Evolutionary conservation across 176 grass and related monocot genomes (phyloP).

Genomic region (Carex kokanica): DNA sequence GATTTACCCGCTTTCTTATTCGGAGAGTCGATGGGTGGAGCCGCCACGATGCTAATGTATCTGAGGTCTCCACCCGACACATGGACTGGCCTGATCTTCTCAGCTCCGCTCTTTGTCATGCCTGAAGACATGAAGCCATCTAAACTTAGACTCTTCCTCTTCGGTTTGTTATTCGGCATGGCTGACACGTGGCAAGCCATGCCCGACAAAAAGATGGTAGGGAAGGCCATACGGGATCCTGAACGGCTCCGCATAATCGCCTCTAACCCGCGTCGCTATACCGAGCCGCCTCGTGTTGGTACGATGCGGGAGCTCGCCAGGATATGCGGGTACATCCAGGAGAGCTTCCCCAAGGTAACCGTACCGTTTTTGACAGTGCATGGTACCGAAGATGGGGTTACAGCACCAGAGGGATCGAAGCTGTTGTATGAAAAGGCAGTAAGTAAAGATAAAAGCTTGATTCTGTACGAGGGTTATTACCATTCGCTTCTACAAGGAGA

Average conservation of each 20-base stretch:
- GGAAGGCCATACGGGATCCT: slow-evolving; percentile 35
- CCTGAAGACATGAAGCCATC: slow-evolving; percentile 66
- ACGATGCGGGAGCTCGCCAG: slow-evolving; percentile 57
- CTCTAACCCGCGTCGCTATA: slow-evolving; percentile 41
- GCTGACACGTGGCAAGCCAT: slow-evolving; percentile 69
- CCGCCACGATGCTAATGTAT: slow-evolving; percentile 56
- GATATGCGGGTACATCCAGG: slow-evolving; percentile 39
- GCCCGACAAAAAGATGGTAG: slow-evolving; percentile 55
- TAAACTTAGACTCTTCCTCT: slow-evolving; percentile 49
- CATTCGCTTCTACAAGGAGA: slow-evolving; percentile 32
- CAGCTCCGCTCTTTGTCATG: slow-evolving; percentile 56
- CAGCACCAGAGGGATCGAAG: slow-evolving; percentile 47
- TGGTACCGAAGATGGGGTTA: slow-evolving; percentile 52
- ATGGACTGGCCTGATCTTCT: slow-evolving; percentile 60
- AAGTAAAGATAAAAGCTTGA: slow-evolving; percentile 58
- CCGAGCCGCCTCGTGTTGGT: slow-evolving; percentile 36
- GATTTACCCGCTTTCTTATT: slow-evolving; percentile 54
- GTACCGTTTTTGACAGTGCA: slow-evolving; percentile 56
- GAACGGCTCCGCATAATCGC: slow-evolving; percentile 39
- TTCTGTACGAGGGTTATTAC: slow-evolving; percentile 60
- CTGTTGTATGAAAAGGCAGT: slow-evolving; percentile 57
- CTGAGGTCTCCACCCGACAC: slow-evolving; percentile 40
- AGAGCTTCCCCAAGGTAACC: slow-evolving; percentile 40
- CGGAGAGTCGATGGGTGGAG: slow-evolving; percentile 75
- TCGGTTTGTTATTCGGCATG: slow-evolving; percentile 59